A percentile compares a stretch with the other conserved stretches of the same genome.
Conservation (phyloP, 805 yeast species). For the Komagataella ulmi region DNA sequence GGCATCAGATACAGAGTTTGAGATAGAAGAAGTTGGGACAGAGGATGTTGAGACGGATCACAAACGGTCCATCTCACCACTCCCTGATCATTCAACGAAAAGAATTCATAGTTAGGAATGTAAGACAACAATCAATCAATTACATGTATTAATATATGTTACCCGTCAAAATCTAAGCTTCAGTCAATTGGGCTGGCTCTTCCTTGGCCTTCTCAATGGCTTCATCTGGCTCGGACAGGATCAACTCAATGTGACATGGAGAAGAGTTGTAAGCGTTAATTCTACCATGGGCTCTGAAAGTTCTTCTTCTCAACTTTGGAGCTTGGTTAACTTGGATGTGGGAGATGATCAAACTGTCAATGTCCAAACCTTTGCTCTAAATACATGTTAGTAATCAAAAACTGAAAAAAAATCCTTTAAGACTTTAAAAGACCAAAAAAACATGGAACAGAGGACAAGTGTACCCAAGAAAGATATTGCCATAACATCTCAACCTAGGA, state of each 20-base stretch:
- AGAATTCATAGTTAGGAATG: neutral
- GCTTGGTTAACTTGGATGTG: conserved; percentile 99
- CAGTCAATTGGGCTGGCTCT: conserved; percentile 58
- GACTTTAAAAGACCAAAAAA: neutral
- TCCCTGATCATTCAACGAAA: neutral
- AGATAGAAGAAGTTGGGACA: neutral
- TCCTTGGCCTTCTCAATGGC: conserved; percentile 76
- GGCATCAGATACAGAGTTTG: neutral
- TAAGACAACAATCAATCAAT: neutral
- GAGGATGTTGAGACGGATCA: neutral
- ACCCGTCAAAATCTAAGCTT: conserved; percentile 22
- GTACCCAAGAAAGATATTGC: neutral
- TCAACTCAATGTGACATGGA: conserved; percentile 98
- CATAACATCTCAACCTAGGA: neutral
- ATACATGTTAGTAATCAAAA: conserved; percentile 6
- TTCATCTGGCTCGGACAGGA: conserved; percentile 92
- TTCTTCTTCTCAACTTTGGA: conserved; percentile 99
- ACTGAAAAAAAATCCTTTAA: neutral
- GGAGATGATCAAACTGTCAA: conserved; percentile 83
- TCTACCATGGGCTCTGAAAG: conserved; percentile 99
- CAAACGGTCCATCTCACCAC: neutral
- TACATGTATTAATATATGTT: neutral
- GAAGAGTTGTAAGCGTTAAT: conserved; percentile 97
- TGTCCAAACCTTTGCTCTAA: conserved; percentile 90
- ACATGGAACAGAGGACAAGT: neutral